Conservation (phyloP, 805 yeast genomes). For the Blastobotrys attinorum region DNA sequence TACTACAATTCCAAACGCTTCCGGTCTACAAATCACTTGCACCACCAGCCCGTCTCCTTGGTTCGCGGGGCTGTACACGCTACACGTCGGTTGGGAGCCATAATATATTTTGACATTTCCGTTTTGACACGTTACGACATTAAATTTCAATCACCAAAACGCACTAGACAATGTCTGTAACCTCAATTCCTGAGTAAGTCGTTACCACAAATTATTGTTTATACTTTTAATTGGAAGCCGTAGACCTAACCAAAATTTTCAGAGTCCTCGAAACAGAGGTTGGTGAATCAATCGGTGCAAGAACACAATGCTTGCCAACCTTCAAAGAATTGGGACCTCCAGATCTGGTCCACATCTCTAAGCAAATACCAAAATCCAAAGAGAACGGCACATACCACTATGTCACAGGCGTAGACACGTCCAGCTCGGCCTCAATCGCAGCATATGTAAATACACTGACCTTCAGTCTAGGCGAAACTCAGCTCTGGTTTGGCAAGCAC, state of each 20-base stretch:
- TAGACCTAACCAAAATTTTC: constrained; percentile 5
- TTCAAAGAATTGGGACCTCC: constrained; percentile 64
- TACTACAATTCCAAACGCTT: too few relatives aligned
- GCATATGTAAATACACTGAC: constrained; percentile 47
- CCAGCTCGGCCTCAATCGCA: constrained; percentile 46
- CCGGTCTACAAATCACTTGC: too few relatives aligned
- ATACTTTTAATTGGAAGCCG: too few relatives aligned
- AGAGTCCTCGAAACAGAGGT: constrained; percentile 40
- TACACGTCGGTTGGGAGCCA: neutral
- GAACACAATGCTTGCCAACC: constrained; percentile 37
- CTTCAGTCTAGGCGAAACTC: constrained; percentile 41
- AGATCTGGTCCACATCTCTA: constrained; percentile 51
- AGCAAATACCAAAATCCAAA: constrained; percentile 35
- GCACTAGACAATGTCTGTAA: neutral
- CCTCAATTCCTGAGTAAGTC: constrained; percentile 4
- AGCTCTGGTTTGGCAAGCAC: constrained; percentile 66
- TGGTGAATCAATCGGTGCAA: constrained; percentile 46
- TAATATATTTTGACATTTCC: neutral
- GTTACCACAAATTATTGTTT: neutral
- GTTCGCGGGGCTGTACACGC: neutral
- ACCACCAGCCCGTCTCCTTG: too few relatives aligned
- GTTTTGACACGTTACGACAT: neutral
- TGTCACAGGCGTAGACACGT: constrained; percentile 45
- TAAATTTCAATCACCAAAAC: neutral
- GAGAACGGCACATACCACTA: constrained; percentile 49